These are phyloP conservation scores for Pleurotus ostreatus DNA, from an alignment of 768 basidiomycete species.

Conservation along the genomic window DNA sequence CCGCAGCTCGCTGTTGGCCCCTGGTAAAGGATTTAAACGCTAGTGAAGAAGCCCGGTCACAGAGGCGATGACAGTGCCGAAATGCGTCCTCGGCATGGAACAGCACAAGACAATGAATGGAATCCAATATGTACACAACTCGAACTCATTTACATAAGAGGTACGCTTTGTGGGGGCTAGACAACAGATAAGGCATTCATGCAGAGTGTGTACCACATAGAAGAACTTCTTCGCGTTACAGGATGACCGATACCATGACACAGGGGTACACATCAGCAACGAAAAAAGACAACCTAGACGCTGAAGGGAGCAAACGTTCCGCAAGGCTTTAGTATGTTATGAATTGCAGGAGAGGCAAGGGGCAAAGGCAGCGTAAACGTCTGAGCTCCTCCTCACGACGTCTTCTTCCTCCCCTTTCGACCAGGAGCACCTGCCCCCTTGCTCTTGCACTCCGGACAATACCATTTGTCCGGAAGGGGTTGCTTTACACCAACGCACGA, in stretches of 20 bases:
- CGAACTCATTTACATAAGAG: not conserved
- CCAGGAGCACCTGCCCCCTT: conserved; percentile 26
- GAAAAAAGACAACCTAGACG: not conserved
- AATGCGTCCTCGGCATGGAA: not conserved
- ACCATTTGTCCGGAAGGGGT: conserved; percentile 49
- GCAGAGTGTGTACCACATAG: not conserved
- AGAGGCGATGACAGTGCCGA: not conserved
- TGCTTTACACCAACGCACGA: conserved; percentile 51
- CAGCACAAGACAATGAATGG: too few species aligned
- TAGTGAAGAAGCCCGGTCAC: not conserved
- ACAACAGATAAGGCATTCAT: not conserved
- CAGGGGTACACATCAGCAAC: not conserved
- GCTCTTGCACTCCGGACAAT: conserved; percentile 48
- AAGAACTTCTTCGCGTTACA: not conserved
- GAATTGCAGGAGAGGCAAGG: not conserved
- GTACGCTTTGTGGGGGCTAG: not conserved
- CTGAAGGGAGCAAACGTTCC: not conserved
- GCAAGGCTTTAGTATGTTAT: not conserved
- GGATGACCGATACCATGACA: not conserved
- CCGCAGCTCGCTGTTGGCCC: too few species aligned
- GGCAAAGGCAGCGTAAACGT: not conserved
- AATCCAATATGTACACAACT: too few species aligned
- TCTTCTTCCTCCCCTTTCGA: conserved; percentile 39
- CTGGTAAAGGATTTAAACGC: too few species aligned
- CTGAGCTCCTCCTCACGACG: conserved; percentile 4